These are phyloP conservation scores for Pestalotiopsis fici DNA, from an alignment of 2,329 filamentous ascomycete species.

Conservation along the genomic window DNA sequence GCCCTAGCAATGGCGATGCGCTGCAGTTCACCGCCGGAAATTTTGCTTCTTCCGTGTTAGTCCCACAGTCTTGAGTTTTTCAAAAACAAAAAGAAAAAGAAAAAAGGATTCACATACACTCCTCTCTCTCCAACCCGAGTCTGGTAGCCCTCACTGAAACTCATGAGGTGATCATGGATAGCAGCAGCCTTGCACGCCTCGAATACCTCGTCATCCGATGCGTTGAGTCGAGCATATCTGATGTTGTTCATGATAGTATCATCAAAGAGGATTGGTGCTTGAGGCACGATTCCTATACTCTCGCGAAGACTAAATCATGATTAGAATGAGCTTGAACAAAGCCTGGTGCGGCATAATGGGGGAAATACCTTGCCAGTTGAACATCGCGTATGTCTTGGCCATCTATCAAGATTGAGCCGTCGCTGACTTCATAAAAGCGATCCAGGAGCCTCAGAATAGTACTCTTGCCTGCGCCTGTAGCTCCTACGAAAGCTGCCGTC, in stretches of 20 bases:
- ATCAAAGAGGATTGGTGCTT: slow-evolving; percentile 50
- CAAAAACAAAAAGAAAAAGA: too few relatives aligned
- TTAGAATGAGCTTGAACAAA: not conserved
- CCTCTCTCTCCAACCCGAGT: slow-evolving; percentile 56
- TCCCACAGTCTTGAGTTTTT: too few relatives aligned
- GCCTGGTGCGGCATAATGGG: not conserved
- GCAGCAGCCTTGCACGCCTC: slow-evolving; percentile 54
- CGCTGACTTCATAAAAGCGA: slow-evolving; percentile 51
- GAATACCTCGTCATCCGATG: slow-evolving; percentile 49
- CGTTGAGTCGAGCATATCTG: slow-evolving; percentile 50
- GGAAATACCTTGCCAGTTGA: slow-evolving; percentile 34
- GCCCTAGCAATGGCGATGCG: slow-evolving; percentile 70
- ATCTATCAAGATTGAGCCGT: slow-evolving; percentile 46
- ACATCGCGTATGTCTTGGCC: slow-evolving; percentile 44
- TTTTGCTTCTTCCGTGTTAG: slow-evolving; percentile 42
- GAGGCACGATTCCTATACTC: slow-evolving; percentile 46
- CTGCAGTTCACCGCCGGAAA: slow-evolving; percentile 68
- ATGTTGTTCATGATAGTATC: slow-evolving; percentile 58
- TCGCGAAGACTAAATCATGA: slow-evolving; percentile 33
- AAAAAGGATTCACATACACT: slow-evolving; percentile 32
- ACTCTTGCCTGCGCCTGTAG: slow-evolving; percentile 57
- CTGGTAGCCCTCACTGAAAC: slow-evolving; percentile 53
- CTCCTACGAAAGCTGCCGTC: slow-evolving; percentile 61
- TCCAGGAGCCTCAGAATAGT: slow-evolving; percentile 50
- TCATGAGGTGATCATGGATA: slow-evolving; percentile 55